Evolutionary conservation across 495 filamentous ascomycete species (phyloP).

Genomic region (Neurospora hispaniola): DNA sequence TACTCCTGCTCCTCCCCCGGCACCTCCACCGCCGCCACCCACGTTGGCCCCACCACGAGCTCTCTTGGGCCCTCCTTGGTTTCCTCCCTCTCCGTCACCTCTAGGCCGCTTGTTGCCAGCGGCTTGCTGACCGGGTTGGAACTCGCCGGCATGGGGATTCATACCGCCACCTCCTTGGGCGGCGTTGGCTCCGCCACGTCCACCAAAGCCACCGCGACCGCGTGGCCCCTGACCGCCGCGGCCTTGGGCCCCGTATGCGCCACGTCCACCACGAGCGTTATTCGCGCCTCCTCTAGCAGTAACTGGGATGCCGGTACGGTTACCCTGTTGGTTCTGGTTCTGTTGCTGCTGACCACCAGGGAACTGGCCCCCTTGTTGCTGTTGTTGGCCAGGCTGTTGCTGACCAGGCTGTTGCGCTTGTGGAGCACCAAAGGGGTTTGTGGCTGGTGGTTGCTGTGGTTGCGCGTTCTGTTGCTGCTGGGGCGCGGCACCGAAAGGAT

Average conservation of each 20-base stretch:
- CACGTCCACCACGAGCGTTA: slow-evolving; percentile 3
- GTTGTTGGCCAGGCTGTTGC: not conserved
- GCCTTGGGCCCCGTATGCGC: slow-evolving; percentile 6
- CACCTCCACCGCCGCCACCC: not conserved
- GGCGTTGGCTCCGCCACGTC: slow-evolving; percentile 7
- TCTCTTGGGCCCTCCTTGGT: slow-evolving; percentile 10
- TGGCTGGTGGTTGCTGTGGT: not conserved
- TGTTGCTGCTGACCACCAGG: not conserved
- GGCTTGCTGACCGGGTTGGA: slow-evolving; percentile 10
- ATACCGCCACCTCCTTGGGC: slow-evolving; percentile 8
- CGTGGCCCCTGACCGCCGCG: slow-evolving; percentile 18
- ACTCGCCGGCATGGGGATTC: slow-evolving; percentile 22
- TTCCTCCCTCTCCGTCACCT: slow-evolving; percentile 7
- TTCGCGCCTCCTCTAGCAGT: slow-evolving; percentile 4
- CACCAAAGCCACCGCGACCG: slow-evolving; percentile 17
- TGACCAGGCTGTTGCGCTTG: not conserved
- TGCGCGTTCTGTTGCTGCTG: slow-evolving; percentile 7
- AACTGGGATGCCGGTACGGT: not conserved
- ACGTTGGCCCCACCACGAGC: slow-evolving; percentile 7
- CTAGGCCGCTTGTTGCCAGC: slow-evolving; percentile 21
- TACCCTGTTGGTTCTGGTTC: slow-evolving; percentile 5
- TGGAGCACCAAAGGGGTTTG: not conserved
- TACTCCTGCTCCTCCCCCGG: not conserved
- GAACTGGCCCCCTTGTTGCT: not conserved
- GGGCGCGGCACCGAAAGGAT: not conserved